Evolutionary conservation across 1,139 yeast genomes (phyloP).

Genomic region (Meyerozyma sp.): DNA sequence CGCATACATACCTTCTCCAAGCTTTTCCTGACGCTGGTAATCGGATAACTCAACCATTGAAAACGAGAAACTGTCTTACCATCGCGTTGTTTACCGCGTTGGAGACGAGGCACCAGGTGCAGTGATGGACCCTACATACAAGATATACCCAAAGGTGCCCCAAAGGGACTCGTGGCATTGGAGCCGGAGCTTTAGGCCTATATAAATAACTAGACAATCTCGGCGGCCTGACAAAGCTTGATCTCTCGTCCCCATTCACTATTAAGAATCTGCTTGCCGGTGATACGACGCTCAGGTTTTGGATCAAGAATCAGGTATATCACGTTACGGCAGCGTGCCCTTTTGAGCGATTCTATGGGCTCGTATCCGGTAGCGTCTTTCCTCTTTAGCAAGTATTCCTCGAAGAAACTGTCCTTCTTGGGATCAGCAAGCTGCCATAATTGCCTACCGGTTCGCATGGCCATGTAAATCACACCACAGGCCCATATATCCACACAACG

Average conservation of each 20-base stretch:
- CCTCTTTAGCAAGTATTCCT: slow-evolving; percentile 66
- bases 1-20: slow-evolving; percentile 73
- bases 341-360: slow-evolving; percentile 77
- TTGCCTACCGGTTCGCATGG: slow-evolving; percentile 95
- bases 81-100: slow-evolving; percentile 1
- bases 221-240: slow-evolving; percentile 67
- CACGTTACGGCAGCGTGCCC: slow-evolving; percentile 87
- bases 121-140: background rate
- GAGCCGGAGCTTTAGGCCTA: background rate
- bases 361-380: slow-evolving; percentile 82
- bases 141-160: background rate
- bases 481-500: slow-evolving; percentile 95
- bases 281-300: slow-evolving; percentile 77
- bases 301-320: slow-evolving; percentile 92
- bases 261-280: slow-evolving; percentile 80
- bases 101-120: background rate
- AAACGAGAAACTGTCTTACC: background rate
- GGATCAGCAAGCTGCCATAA: slow-evolving; percentile 82
- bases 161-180: background rate
- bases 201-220: slow-evolving; percentile 7
- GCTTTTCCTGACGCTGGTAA: slow-evolving; percentile 90
- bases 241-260: slow-evolving; percentile 97
- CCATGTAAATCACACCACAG: slow-evolving; percentile 95
- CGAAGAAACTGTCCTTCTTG: slow-evolving; percentile 74
- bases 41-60: slow-evolving; percentile 81